Base-by-base conservation (phyloP, 2,329 filamentous ascomycete genomes). In the Tolypocladium ophioglossoides region DNA sequence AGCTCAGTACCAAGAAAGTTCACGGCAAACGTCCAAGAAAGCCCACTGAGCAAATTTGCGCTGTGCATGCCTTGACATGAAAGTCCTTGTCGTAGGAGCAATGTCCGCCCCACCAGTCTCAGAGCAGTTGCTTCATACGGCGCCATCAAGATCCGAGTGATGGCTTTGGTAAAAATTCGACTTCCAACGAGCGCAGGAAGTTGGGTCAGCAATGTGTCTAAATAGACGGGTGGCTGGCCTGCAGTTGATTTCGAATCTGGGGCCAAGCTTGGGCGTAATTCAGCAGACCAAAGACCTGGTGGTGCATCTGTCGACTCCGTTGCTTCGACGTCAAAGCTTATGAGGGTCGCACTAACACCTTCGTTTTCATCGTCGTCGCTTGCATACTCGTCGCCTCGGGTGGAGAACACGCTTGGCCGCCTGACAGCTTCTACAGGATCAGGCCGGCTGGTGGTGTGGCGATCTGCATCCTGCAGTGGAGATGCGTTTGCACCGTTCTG, bases 321-420 rank as follows among this genome's bases (percentile, higher is more conserved):
- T 0, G 79, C 76, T 57, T 84, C 80, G 32, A 83, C 79, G 54
- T 84, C 80, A 54, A 84, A 83, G 58, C 78, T 82, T 52, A 84
- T 82, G 6, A 83, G 67, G 0, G 79, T 82, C 1, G 79, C 75
- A 53, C 75, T 79, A 27, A 82, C 69, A 50, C 76, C 72, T 50
- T 80, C 79, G 16, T 76, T 70, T 18, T 79, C 79, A 50, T 82
- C 79, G 52, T 83, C 80, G 49, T 83, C 80, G 14, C 73, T 79
- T 12, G 70, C 75, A 55, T 78, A 79, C 41, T 80, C 79, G 54
- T 78, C 76, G 16, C 70, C 75, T n/a, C 75, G 66, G 11, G 69
- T 66, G 0, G 78, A 78, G 55, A 77, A 70, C 1, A 73, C 72
- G 60, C 77, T 76, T 27, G 74, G 72, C 27, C 75, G 68, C 41